These are phyloP conservation scores for Trichaptum fuscoviolaceum DNA, from an alignment of 768 basidiomycete species.

Conservation along the genomic window DNA sequence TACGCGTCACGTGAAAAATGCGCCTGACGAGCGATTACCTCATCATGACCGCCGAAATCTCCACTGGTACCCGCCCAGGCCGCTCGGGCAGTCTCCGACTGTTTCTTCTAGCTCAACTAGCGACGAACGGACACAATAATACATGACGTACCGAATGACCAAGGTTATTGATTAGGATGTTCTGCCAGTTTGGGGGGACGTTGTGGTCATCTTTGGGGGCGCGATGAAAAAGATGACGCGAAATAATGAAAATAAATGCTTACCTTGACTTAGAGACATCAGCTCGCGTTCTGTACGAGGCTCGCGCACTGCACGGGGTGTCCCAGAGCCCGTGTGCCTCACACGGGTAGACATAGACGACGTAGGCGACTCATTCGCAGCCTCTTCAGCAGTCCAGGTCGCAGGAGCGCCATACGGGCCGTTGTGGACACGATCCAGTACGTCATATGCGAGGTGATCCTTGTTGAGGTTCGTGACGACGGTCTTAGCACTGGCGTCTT, in stretches of 20 bases:
- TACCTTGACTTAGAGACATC: neutral
- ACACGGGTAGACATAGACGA: neutral
- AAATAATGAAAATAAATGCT: neutral
- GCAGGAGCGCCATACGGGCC: constrained; percentile 61
- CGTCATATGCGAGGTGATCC: constrained; percentile 75
- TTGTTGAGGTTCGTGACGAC: constrained; percentile 38
- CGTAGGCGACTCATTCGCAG: neutral
- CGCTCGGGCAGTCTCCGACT: too few species aligned
- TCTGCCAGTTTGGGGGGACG: neutral
- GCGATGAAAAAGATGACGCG: too few species aligned
- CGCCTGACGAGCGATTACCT: neutral
- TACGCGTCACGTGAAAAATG: neutral
- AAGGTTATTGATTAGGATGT: neutral
- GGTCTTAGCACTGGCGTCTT: constrained; percentile 29
- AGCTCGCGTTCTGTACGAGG: neutral
- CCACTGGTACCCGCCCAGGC: neutral
- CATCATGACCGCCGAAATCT: neutral
- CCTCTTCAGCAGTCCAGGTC: neutral
- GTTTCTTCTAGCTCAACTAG: too few species aligned
- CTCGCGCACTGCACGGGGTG: neutral
- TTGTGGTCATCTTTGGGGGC: neutral
- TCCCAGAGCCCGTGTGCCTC: neutral
- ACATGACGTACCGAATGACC: neutral
- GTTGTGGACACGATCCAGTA: constrained; percentile 72
- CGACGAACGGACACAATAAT: neutral